These are phyloP conservation scores for Celoporthe dispersa DNA, from an alignment of 2,329 filamentous ascomycete species.

Conservation along the genomic window DNA sequence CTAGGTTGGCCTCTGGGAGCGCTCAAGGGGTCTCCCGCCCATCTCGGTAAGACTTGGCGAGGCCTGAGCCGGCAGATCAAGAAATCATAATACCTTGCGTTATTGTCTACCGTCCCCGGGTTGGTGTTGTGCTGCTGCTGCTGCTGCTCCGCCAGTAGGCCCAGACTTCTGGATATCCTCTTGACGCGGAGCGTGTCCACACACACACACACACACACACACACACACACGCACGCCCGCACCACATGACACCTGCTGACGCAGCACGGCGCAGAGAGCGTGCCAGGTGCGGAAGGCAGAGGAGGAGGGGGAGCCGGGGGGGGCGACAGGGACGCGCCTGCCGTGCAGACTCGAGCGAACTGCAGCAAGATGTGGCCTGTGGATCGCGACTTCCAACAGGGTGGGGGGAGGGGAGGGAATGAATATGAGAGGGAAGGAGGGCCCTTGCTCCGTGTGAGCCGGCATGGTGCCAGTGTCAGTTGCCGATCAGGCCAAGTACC, in stretches of 20 bases:
- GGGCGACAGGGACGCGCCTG: neutral
- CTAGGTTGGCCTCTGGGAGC: neutral
- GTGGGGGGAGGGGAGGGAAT: neutral
- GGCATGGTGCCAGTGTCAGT: neutral
- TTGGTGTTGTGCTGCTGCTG: neutral
- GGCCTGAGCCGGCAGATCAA: slow-evolving; percentile 2
- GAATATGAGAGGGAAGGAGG: neutral
- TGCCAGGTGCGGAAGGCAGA: neutral
- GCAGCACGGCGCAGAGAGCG: neutral
- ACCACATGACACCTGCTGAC: slow-evolving; percentile 12
- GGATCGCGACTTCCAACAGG: neutral
- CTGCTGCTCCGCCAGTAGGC: no score
- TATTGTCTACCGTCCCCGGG: neutral
- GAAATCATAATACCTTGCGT: neutral
- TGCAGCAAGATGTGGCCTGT: neutral
- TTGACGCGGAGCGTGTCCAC: neutral
- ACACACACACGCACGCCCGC: neutral
- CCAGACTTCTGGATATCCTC: neutral
- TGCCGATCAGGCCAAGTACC: neutral
- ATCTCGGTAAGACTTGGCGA: slow-evolving; percentile 3
- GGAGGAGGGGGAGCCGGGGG: no score
- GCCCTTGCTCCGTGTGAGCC: neutral
- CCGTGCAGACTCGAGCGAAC: neutral
- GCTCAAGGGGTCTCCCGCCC: neutral
- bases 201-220: neutral